These are phyloP conservation scores for Pichia sp. DNA, from an alignment of 1,139 yeast species.

Conservation along the genomic window DNA sequence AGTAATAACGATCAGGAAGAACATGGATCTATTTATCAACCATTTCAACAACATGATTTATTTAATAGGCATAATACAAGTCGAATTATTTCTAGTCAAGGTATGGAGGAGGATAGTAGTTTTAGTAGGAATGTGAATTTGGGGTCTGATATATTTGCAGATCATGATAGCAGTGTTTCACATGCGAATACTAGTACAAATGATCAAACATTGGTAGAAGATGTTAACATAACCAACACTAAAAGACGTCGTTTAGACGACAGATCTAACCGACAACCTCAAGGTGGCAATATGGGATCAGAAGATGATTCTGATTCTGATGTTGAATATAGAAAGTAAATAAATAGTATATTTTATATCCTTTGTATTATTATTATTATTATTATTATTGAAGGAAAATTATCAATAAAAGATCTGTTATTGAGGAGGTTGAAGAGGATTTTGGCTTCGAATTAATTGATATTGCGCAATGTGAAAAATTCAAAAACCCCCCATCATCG, in stretches of 20 bases:
- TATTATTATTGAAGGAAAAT: no score
- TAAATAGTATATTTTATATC: no score
- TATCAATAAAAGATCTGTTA: no score
- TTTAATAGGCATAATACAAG: background rate
- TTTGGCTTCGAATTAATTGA: no score
- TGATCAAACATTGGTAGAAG: slow-evolving; percentile 7
- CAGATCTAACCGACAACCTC: background rate
- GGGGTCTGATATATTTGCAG: background rate
- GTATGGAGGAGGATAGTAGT: background rate
- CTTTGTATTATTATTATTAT: no score
- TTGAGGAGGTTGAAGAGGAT: no score
- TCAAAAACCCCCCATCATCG: no score
- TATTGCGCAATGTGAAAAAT: no score
- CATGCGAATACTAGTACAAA: background rate
- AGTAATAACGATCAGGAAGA: slow-evolving; percentile 2
- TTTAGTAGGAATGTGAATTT: background rate
- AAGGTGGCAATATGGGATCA: background rate
- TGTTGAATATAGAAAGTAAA: slow-evolving; percentile 8
- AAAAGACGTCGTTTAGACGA: slow-evolving; percentile 10
- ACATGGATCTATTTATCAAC: background rate
- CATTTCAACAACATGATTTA: background rate
- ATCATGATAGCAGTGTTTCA: background rate
- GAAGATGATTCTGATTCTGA: slow-evolving; percentile 9
- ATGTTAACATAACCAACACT: slow-evolving; percentile 1
- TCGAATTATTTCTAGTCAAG: background rate